A percentile compares a stretch with the other conserved stretches of the same genome.
Evolutionary conservation across 345 rosid species (phyloP).

Genomic region (Nephelium lappaceum): DNA sequence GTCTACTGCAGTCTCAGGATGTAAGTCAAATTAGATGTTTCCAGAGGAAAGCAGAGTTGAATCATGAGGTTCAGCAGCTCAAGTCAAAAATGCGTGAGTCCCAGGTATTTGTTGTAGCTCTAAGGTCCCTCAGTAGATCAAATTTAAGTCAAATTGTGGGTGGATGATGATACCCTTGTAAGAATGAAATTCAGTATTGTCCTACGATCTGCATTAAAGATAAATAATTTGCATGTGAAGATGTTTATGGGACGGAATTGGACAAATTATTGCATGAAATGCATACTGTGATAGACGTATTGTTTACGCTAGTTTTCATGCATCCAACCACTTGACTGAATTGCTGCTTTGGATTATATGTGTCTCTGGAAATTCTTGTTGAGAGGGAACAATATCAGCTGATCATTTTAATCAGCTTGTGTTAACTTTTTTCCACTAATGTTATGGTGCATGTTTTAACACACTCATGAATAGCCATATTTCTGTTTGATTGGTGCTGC

Average conservation of each 20-base stretch:
- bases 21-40: slow-evolving; percentile 74
- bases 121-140: slow-evolving; percentile 20
- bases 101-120: slow-evolving; percentile 57
- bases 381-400: background rate
- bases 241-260: background rate
- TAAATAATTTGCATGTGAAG: background rate
- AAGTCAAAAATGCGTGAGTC: slow-evolving; percentile 97
- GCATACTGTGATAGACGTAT: background rate
- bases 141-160: slow-evolving; percentile 7
- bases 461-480: background rate
- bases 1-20: slow-evolving; percentile 72
- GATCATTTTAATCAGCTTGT: background rate
- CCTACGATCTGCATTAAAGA: background rate
- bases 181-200: background rate
- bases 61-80: slow-evolving; percentile 93
- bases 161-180: background rate
- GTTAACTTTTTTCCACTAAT: background rate
- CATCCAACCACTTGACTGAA: background rate
- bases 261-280: slow-evolving; percentile 5
- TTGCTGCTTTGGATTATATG: background rate
- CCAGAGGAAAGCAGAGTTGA: slow-evolving; percentile 89
- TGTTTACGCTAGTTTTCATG: background rate
- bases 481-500: background rate
- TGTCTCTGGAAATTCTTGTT: background rate
- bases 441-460: background rate